Base-by-base conservation (phyloP, 768 basidiomycete genomes). In the Amanita inopinata region DNA sequence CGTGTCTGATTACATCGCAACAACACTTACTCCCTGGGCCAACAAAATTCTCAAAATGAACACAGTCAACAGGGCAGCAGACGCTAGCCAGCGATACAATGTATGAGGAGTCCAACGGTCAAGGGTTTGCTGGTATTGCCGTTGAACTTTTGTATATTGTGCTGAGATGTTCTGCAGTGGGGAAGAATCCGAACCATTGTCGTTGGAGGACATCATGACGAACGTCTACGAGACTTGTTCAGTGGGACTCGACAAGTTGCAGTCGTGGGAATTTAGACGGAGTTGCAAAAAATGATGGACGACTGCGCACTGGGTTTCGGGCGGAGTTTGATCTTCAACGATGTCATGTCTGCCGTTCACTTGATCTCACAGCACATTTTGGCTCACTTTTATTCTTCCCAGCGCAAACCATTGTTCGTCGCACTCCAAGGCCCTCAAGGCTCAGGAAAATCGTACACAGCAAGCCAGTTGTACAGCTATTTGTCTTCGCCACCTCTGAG, bases 401-500 rank as follows among this genome's bases (percentile, higher is more conserved):
- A 23, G 17, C 38, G 17, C 1, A 55, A 51, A 17, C 91, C 93
- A 2, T 65, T 96, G 11, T 83, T 96, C 47, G 77, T 93, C 9
- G 91, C 80, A 2, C 55, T 96, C 11, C 93, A 96, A 62, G 93
- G 93, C 0, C 91, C 93, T 0, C 93, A 97, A 61, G 93, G 93
- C 8, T 86, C 84, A 40, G 92, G 93, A 24, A 98, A 98, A 66
- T 83, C 91, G 0, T 89, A 74, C 55, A 68, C 90, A 19, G 78
- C 86, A 3, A 67, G 70, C 4, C 71, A 67, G 20, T 66, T 93
- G 20, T 71, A 53, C 46, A 54, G 51, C 22, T 54, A 51, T 57
- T 71, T 65, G 37, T 62, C 64, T 34, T 57, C 61, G 17, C 52
- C 67, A 3, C 76, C 74, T 2, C 59, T 75, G 45, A 56, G 63